Percentiles rank a stretch among this genome's conserved stretches.
Evolutionary conservation across 352 stramenopile genomes (phyloP).

Genomic region (Pythium insidiosum): DNA sequence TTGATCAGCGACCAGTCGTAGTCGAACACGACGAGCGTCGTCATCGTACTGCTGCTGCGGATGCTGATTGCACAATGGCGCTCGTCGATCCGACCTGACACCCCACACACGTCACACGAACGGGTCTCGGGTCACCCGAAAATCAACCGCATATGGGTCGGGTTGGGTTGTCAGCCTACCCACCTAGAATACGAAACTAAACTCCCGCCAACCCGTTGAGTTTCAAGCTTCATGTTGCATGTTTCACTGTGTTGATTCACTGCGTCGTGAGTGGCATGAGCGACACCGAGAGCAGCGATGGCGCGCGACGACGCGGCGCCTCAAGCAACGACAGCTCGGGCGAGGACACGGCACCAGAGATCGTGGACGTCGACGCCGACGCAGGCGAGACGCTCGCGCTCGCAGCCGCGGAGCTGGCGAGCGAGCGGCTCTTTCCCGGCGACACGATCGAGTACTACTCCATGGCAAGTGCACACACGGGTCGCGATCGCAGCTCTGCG

Average conservation of each 20-base stretch:
- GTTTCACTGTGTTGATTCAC: too few relatives aligned
- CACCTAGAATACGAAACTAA: not conserved
- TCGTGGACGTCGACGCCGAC: conserved; percentile 2
- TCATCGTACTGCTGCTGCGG: not conserved
- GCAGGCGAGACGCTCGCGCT: conserved; percentile 35
- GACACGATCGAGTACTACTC: conserved; percentile 79
- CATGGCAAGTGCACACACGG: conserved; percentile 23
- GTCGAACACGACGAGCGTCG: conserved; percentile 61
- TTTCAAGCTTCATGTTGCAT: too few relatives aligned
- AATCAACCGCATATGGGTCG: too few relatives aligned
- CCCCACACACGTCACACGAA: not conserved
- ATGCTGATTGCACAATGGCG: too few relatives aligned
- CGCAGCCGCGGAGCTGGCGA: conserved; percentile 39
- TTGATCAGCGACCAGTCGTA: conserved; percentile 83
- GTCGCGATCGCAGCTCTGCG: too few relatives aligned
- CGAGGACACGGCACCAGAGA: not conserved
- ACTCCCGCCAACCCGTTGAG: conserved; percentile 15
- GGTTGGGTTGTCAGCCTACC: too few relatives aligned
- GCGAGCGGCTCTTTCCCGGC: conserved; percentile 53
- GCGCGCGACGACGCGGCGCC: too few relatives aligned
- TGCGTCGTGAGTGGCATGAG: too few relatives aligned
- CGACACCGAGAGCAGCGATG: too few relatives aligned
- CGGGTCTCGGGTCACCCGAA: not conserved
- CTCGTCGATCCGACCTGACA: too few relatives aligned
- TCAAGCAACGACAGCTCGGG: too few relatives aligned